Evolutionary conservation across 2,329 filamentous ascomycete genomes (phyloP).

Genomic region (Claviceps paspali): DNA sequence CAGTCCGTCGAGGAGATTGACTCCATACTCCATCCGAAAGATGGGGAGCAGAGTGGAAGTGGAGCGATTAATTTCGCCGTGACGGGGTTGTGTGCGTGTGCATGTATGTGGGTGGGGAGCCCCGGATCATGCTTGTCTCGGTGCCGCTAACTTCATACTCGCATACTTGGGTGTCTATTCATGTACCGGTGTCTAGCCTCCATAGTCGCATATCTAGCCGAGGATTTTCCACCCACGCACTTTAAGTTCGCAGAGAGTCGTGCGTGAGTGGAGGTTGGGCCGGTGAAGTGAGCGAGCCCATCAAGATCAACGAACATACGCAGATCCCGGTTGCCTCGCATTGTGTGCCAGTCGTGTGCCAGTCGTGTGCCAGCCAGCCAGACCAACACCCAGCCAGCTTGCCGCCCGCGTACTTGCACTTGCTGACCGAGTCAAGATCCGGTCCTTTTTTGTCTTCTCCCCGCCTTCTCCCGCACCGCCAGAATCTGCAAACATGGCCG

Average conservation of each 20-base stretch:
- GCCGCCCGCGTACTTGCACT: not conserved
- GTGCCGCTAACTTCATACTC: too few relatives aligned
- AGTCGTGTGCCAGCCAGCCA: not conserved
- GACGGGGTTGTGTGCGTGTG: not conserved
- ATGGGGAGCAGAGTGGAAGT: not conserved
- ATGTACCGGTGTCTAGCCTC: too few relatives aligned
- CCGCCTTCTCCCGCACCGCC: too few relatives aligned
- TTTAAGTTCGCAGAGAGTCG: not conserved
- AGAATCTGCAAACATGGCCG: conserved; percentile 49
- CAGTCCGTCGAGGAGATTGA: too few relatives aligned
- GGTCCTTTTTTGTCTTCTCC: not conserved
- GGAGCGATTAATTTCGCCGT: not conserved
- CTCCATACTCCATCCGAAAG: too few relatives aligned
- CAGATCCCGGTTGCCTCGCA: too few relatives aligned
- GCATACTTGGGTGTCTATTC: too few relatives aligned
- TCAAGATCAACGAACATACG: not conserved
- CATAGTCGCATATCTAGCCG: not conserved
- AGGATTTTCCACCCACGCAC: not conserved
- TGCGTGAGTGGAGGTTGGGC: too few relatives aligned
- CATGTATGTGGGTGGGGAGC: not conserved
- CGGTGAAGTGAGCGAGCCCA: not conserved
- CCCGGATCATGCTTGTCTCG: too few relatives aligned
- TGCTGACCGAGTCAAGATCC: not conserved
- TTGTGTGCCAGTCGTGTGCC: too few relatives aligned
- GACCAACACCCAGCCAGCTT: not conserved